Evolutionary conservation across 169 alveolate genomes (phyloP).

Genomic region (Cryptosporidium andersoni): DNA sequence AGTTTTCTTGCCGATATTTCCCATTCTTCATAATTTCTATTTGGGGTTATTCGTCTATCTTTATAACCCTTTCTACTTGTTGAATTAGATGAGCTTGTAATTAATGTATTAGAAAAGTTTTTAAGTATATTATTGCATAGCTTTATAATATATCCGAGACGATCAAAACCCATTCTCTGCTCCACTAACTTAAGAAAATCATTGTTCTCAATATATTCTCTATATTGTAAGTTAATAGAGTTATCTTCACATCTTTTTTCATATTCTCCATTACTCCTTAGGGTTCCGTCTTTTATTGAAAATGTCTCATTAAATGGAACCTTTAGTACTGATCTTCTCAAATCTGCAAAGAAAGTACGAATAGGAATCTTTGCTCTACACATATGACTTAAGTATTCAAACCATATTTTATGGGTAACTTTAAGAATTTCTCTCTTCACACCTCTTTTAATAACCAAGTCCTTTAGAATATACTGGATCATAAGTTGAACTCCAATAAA

Average conservation of each 20-base stretch:
- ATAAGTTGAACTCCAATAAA: slow-evolving; percentile 56
- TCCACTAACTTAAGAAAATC: not conserved
- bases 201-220: not conserved
- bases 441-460: slow-evolving; percentile 53
- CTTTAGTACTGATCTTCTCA: slow-evolving; percentile 44
- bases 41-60: not conserved
- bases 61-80: not conserved
- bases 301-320: slow-evolving; percentile 60
- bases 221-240: not conserved
- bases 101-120: slow-evolving; percentile 1
- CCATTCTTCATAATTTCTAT: slow-evolving; percentile 33
- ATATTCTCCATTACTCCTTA: not conserved
- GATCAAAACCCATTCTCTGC: slow-evolving; percentile 13
- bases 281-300: not conserved
- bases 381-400: slow-evolving; percentile 14
- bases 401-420: slow-evolving; percentile 25
- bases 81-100: not conserved
- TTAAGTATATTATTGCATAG: slow-evolving; percentile 20
- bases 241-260: not conserved
- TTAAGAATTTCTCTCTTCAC: not conserved
- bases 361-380: slow-evolving; percentile 24
- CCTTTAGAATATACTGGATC: slow-evolving; percentile 38
- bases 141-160: slow-evolving; percentile 10
- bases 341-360: slow-evolving; percentile 64
- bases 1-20: slow-evolving; percentile 65